Base-by-base conservation (phyloP, 176 grass and related monocot species). In the Cocos nucifera region DNA sequence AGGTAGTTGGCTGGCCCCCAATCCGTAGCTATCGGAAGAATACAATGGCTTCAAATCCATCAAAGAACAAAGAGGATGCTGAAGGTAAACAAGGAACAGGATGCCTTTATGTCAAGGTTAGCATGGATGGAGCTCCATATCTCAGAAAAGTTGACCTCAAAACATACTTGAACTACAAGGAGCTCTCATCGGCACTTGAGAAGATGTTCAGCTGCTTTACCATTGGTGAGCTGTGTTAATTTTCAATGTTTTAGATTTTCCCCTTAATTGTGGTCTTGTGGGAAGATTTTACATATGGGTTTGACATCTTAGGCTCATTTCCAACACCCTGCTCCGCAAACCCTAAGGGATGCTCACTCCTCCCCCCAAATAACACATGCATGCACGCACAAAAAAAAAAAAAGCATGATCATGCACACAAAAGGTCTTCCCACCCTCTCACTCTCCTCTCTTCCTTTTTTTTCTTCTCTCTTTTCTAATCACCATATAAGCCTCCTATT, bases 1-100 rank as follows among this genome's bases (percentile, higher is more conserved):
- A 88, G 29, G 84, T 88, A 19, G 89, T 94, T 39, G 89, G 89
- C 84, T 94, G 89, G 89, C 89, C 89, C 30, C 89, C 89, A 64
- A 85, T 88, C 50, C 81, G 72, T 59, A 94, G 61, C 57, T 88
- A 85, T 81, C 53, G 89, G 67, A 94, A 88, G 75, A 85, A 82
- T 66, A 82, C 89, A 20, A 88, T 94, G 89, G 81, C 89, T 4
- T 69, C 76, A 32, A 94, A 49, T 63, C 78, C 64, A 54, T 56
- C 58, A 0, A 83, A 70, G 67, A 78, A 65, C 77, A 87, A 92
- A 69, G 77, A 78, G 6, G 83, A 81, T 19, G 30, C 6, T 1
- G 67, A 73, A 6, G 63, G 12, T 19, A 73, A 68, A 30, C 67
- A 50, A n/a, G 77, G 75, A 17, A 61, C 59, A 2, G 69, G 69